These are phyloP conservation scores for Zopfia rhizophila DNA, from an alignment of 2,329 filamentous ascomycete genomes.

Conservation along the genomic window DNA sequence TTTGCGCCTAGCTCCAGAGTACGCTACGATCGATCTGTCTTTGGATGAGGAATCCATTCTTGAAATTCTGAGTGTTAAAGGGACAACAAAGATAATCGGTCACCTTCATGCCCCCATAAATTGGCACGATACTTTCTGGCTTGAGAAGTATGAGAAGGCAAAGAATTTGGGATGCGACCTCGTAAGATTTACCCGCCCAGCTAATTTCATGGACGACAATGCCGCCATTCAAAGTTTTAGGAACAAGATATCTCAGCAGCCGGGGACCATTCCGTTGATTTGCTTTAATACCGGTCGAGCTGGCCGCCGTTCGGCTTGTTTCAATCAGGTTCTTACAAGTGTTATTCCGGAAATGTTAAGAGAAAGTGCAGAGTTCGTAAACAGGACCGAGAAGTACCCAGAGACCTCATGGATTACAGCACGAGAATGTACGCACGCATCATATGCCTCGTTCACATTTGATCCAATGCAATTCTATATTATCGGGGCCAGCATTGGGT, in stretches of 20 bases:
- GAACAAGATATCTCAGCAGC: conserved; percentile 58
- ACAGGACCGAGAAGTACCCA: conserved; percentile 44
- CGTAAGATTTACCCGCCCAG: conserved; percentile 69
- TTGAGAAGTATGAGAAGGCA: conserved; percentile 68
- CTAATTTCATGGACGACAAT: conserved; percentile 69
- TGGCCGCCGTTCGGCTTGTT: conserved; percentile 72
- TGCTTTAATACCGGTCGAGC: conserved; percentile 72
- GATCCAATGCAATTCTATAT: conserved; percentile 79
- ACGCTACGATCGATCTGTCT: conserved; percentile 67
- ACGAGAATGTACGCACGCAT: conserved; percentile 69
- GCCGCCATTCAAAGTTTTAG: conserved; percentile 68
- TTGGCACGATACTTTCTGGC: conserved; percentile 68
- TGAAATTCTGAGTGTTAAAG: conserved; percentile 62
- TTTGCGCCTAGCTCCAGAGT: conserved; percentile 71
- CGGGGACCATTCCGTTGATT: conserved; percentile 64
- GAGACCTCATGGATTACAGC: conserved; percentile 67
- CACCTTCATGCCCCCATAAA: conserved; percentile 60
- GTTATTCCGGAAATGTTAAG: conserved; percentile 64
- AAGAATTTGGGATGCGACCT: conserved; percentile 69
- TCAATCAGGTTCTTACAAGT: conserved; percentile 72
- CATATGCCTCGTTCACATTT: conserved; percentile 73
- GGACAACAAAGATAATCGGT: conserved; percentile 70
- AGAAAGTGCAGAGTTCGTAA: conserved; percentile 41
- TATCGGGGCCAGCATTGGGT: conserved; percentile 76
- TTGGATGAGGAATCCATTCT: conserved; percentile 63